Evolutionary conservation across 2,329 filamentous ascomycete genomes (phyloP).

Genomic region (Rachicladosporium sp.): DNA sequence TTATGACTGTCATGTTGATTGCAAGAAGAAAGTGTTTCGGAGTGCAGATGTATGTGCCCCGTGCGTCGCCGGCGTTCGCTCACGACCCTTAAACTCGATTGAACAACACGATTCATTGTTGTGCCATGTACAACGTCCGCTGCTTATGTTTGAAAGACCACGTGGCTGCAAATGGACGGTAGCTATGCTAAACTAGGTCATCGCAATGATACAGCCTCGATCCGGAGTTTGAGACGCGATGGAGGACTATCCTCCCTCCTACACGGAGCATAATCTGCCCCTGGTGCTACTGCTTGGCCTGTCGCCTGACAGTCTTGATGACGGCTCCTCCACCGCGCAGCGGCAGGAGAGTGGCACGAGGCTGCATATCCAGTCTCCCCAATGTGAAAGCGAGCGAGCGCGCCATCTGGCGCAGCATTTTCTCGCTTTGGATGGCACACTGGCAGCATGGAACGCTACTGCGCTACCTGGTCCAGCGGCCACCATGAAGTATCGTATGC

Average conservation of each 20-base stretch:
- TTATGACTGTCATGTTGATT: too few relatives aligned
- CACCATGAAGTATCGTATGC: slow-evolving; percentile 17
- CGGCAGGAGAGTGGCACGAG: slow-evolving; percentile 18
- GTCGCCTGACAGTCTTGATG: slow-evolving; percentile 21
- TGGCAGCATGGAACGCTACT: slow-evolving; percentile 16
- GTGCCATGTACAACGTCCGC: too few relatives aligned
- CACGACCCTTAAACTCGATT: too few relatives aligned
- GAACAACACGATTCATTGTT: too few relatives aligned
- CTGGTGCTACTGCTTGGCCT: slow-evolving; percentile 74
- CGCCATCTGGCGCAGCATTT: slow-evolving; percentile 45
- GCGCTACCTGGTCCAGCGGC: slow-evolving; percentile 15
- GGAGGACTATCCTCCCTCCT: slow-evolving; percentile 69
- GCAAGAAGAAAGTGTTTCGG: too few relatives aligned
- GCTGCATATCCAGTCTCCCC: slow-evolving; percentile 14
- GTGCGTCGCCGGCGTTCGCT: too few relatives aligned
- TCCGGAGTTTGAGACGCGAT: slow-evolving; percentile 31
- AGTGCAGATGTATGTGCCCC: too few relatives aligned
- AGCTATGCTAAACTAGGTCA: too few relatives aligned
- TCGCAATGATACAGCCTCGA: too few relatives aligned
- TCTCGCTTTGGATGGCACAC: slow-evolving; percentile 33
- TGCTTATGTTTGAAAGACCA: too few relatives aligned
- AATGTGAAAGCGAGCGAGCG: slow-evolving; percentile 26
- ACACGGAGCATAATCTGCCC: slow-evolving; percentile 77
- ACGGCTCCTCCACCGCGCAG: slow-evolving; percentile 6
- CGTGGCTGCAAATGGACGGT: too few relatives aligned